phyloP scores from a whole-genome alignment of 768 basidiomycete genomes.

The Leccinum truebloodii region DNA sequence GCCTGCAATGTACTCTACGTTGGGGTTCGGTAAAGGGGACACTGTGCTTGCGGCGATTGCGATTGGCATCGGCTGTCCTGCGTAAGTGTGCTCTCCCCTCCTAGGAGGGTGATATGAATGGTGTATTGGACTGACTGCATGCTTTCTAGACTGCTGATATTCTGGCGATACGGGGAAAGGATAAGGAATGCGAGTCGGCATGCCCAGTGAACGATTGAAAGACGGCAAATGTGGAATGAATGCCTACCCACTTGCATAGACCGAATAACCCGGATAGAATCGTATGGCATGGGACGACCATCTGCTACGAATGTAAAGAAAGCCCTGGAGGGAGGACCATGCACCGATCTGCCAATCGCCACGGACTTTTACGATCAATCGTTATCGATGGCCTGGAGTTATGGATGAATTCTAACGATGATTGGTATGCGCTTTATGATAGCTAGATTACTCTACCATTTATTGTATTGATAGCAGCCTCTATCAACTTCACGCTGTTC shows the following conservation, averaged over 20 bases:
- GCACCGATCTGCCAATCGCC: neutral
- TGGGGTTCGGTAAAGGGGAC: conserved; percentile 72
- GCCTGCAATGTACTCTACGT: conserved; percentile 59
- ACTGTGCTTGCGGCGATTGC: conserved; percentile 62
- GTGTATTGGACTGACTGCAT: conserved; percentile 32
- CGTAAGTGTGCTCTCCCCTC: conserved; percentile 24
- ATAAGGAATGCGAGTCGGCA: conserved; percentile 53
- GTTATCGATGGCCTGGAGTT: neutral
- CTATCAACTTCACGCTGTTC: neutral
- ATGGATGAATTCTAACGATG: neutral
- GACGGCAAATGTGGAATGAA: neutral
- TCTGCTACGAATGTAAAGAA: neutral
- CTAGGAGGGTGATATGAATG: neutral
- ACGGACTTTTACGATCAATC: neutral
- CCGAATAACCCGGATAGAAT: neutral
- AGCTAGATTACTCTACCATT: neutral
- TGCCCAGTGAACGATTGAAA: conserved; percentile 21
- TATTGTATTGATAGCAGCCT: neutral
- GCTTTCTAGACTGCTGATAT: conserved; percentile 40
- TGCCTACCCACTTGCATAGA: neutral
- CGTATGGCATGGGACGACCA: neutral
- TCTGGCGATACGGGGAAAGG: conserved; percentile 48
- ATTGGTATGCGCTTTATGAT: neutral
- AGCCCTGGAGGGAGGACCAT: neutral
- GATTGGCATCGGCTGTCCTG: conserved; percentile 62